Conservation (phyloP, 805 yeast genomes). For the Spathaspora passalidarum region DNA sequence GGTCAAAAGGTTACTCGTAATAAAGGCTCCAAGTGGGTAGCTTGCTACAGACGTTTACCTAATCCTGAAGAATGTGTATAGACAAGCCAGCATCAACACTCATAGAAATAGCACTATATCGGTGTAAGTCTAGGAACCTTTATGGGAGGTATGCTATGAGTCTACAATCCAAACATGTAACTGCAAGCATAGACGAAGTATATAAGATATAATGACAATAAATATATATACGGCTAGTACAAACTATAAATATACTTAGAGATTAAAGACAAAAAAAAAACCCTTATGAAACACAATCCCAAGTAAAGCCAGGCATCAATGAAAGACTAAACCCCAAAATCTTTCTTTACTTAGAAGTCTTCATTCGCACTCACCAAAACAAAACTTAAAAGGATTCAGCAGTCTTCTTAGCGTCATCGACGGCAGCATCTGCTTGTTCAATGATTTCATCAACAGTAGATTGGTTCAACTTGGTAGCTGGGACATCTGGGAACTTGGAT, state of each 20-base stretch:
- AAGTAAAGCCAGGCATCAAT: neutral
- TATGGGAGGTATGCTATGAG: no score
- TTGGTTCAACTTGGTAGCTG: slow-evolving; percentile 20
- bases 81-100: neutral
- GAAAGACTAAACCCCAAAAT: neutral
- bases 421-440: slow-evolving; percentile 16
- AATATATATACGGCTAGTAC: neutral
- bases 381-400: neutral
- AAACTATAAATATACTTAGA: slow-evolving; percentile 1
- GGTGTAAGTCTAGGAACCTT: no score
- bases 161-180: no score
- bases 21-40: slow-evolving; percentile 80
- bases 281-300: neutral
- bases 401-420: slow-evolving; percentile 6
- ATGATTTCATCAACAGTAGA: slow-evolving; percentile 23
- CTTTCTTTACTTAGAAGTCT: neutral
- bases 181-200: neutral
- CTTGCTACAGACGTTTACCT: slow-evolving; percentile 78
- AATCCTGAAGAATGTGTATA: slow-evolving; percentile 41
- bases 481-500: slow-evolving; percentile 42
- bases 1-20: slow-evolving; percentile 95
- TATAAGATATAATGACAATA: neutral
- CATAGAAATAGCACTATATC: no score
- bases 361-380: no score
- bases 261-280: neutral